These are phyloP conservation scores for Dipodascus albidus DNA, from an alignment of 805 yeast species.

Conservation along the genomic window DNA sequence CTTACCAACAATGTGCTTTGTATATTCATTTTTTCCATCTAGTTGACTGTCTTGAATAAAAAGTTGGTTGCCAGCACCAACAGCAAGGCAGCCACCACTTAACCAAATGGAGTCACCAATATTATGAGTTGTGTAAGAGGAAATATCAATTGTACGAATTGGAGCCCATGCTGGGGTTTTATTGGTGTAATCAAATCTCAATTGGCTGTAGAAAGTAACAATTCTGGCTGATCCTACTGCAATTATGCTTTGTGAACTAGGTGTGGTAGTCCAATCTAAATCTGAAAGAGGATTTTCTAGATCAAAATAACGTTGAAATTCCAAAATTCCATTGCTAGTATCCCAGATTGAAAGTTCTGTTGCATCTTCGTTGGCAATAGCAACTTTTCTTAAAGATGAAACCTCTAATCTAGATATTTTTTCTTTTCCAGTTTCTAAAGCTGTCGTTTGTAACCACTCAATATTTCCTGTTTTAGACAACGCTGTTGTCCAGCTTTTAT, in stretches of 20 bases:
- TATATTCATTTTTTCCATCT: constrained; percentile 38
- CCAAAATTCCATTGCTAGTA: constrained; percentile 51
- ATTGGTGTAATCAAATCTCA: constrained; percentile 83
- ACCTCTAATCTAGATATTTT: constrained; percentile 51
- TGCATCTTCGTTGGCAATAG: constrained; percentile 50
- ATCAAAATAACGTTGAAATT: constrained; percentile 36
- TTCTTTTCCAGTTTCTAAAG: constrained; percentile 43
- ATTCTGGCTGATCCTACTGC: constrained; percentile 61
- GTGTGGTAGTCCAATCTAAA: constrained; percentile 79
- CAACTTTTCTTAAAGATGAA: constrained; percentile 65
- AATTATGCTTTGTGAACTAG: constrained; percentile 54
- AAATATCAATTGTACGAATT: constrained; percentile 60
- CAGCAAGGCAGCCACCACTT: constrained; percentile 61
- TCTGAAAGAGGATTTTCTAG: constrained; percentile 38
- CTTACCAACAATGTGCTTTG: constrained; percentile 23
- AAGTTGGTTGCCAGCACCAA: constrained; percentile 84
- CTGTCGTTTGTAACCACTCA: constrained; percentile 41
- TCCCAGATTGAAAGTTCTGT: constrained; percentile 69
- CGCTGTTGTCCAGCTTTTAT: constrained; percentile 36
- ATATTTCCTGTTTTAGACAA: constrained; percentile 24
- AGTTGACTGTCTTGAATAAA: constrained; percentile 66
- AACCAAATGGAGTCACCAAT: constrained; percentile 91
- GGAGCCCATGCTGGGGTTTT: constrained; percentile 66
- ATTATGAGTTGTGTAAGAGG: constrained; percentile 59
- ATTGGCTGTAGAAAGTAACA: constrained; percentile 64